Evolutionary conservation across 1,139 yeast species (phyloP), one percentile per base, ranked within the genome.

Genomic region (Yamadazyma jaroonii): DNA sequence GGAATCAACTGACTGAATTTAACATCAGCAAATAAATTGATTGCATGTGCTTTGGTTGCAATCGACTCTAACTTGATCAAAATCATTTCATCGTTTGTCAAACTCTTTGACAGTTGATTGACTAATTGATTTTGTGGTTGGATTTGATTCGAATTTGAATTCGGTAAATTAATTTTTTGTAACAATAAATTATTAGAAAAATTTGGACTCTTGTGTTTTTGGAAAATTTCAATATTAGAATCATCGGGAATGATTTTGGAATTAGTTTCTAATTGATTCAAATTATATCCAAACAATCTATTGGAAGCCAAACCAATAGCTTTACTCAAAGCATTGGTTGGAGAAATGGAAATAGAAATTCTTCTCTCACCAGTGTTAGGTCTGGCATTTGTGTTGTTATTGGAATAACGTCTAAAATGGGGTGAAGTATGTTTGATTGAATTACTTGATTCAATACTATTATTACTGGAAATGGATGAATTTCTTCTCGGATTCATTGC

Each of bases 261-360:
- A 35, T 42, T 34, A 44, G 39, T n/a, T 9, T 33, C 36, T 12
- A 33, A 31, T 22, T 34, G 43, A 25, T 39, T 39, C 31, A 32
- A 11, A 17, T 38, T 41, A 21, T 43, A 25, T 11, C 97, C 96
- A 64, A 90, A 89, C 24, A 92, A 64, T 45, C 96, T 76, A 39
- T 90, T 85, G 0, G 96, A 84, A 0, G 97, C 96, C 57, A 88
- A 74, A 5, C 86, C 89, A 39, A 92, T 68, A 0, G 97, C 97
- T 49, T 85, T 84, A 9, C 92, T 81, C 38, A 92, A 72, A 1
- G 97, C 96, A 57, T 81, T 86, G 0, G 96, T 80, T 4, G 97
- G 96, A 11, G 94, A 83, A 14, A 89, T 80, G 0, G 87, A 77
- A 24, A 83, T 77, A 0, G 87, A 80, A 24, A 80, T 67, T 40